phyloP scores from a whole-genome alignment of 768 basidiomycete genomes.

The Gautieria morchelliformis region DNA sequence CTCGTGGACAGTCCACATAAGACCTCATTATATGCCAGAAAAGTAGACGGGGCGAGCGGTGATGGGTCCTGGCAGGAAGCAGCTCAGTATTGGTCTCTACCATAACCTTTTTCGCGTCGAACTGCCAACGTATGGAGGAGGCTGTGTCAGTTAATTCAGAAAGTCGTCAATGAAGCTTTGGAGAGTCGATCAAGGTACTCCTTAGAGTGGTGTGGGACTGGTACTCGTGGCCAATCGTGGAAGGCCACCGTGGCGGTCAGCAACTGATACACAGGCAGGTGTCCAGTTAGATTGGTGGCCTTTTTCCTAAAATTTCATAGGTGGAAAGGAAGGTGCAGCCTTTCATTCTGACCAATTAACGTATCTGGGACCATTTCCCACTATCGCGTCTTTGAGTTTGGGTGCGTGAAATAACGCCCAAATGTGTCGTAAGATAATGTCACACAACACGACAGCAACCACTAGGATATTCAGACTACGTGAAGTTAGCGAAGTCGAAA shows the following conservation, averaged over 20 bases:
- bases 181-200: constrained; percentile 47
- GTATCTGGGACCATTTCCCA: constrained; percentile 74
- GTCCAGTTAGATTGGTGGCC: not conserved
- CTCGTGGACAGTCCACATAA: constrained; percentile 77
- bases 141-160: constrained; percentile 65
- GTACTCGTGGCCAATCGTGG: constrained; percentile 34
- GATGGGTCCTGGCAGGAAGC: constrained; percentile 57
- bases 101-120: constrained; percentile 6
- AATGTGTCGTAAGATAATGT: not conserved
- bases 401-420: constrained; percentile 31
- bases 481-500: constrained; percentile 54
- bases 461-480: constrained; percentile 62
- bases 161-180: constrained; percentile 63
- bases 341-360: constrained; percentile 77
- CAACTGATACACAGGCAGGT: constrained; percentile 48
- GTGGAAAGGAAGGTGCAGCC: constrained; percentile 73
- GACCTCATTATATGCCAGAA: constrained; percentile 67
- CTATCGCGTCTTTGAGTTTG: constrained; percentile 77
- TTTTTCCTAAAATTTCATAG: constrained; percentile 29
- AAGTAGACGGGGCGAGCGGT: constrained; percentile 27
- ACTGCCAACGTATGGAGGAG: constrained; percentile 50
- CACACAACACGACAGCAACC: constrained; percentile 37
- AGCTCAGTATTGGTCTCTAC: constrained; percentile 61
- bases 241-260: constrained; percentile 79
- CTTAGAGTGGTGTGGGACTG: constrained; percentile 52